Evolutionary conservation across 768 basidiomycete genomes (phyloP).

Genomic region (Kwoniella dendrophila): DNA sequence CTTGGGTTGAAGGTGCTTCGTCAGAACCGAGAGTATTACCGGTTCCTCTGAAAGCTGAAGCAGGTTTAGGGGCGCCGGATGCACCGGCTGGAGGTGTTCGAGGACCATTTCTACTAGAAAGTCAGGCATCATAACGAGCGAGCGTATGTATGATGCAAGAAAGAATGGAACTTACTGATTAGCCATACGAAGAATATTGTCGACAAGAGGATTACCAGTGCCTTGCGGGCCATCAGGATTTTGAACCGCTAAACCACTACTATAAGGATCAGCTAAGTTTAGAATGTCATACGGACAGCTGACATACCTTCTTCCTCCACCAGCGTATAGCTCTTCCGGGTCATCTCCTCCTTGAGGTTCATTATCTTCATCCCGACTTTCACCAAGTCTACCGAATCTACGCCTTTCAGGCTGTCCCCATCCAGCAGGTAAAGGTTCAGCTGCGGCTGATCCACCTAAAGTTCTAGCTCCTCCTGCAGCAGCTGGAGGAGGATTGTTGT

Average conservation of each 20-base stretch:
- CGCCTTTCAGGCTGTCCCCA: slow-evolving; percentile 40
- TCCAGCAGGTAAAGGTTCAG: slow-evolving; percentile 34
- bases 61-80: slow-evolving; percentile 22
- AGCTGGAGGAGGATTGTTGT: slow-evolving; percentile 14
- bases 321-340: slow-evolving; percentile 78
- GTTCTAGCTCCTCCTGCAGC: slow-evolving; percentile 32
- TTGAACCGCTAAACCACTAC: slow-evolving; percentile 83
- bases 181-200: slow-evolving; percentile 75
- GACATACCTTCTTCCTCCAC: slow-evolving; percentile 87
- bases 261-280: slow-evolving; percentile 13
- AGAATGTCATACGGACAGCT: neutral
- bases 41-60: slow-evolving; percentile 65
- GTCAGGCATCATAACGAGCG: neutral
- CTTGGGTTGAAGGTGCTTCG: slow-evolving; percentile 73
- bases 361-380: slow-evolving; percentile 59
- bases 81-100: slow-evolving; percentile 23
- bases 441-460: slow-evolving; percentile 28
- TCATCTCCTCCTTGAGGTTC: slow-evolving; percentile 23
- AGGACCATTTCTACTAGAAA: slow-evolving; percentile 57
- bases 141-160: neutral
- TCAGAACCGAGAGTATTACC: slow-evolving; percentile 88
- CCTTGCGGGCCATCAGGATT: slow-evolving; percentile 78
- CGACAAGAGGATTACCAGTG: slow-evolving; percentile 54
- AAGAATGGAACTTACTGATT: slow-evolving; percentile 65
- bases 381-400: slow-evolving; percentile 28